Evolutionary conservation across 2,329 filamentous ascomycete genomes (phyloP).

Genomic region (Diaporthe sp.): DNA sequence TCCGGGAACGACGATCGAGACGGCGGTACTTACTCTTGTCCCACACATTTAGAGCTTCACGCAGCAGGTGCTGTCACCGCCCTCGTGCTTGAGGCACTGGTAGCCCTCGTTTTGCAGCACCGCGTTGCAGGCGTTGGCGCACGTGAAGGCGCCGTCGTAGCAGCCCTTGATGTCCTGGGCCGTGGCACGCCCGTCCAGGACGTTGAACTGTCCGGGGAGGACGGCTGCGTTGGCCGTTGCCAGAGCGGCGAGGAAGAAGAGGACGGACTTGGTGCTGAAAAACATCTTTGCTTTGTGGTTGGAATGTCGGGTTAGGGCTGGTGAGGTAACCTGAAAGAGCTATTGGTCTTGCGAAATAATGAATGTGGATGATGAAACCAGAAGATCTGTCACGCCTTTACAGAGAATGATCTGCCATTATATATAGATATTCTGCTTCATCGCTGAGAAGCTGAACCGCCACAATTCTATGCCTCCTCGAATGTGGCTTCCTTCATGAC

Average conservation of each 20-base stretch:
- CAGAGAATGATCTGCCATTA: background rate
- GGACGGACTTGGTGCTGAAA: constrained; percentile 8
- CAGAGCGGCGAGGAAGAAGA: constrained; percentile 10
- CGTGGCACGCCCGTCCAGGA: background rate
- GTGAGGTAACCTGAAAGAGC: background rate
- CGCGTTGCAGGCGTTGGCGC: background rate
- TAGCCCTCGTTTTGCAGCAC: constrained; percentile 10
- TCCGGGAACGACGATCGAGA: no score
- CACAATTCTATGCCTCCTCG: background rate
- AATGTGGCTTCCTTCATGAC: constrained; percentile 19
- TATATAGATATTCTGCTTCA: background rate
- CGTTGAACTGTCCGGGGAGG: background rate
- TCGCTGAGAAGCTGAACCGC: background rate
- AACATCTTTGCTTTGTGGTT: constrained; percentile 6
- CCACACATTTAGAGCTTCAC: constrained; percentile 1
- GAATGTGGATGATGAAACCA: constrained; percentile 1
- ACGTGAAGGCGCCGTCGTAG: background rate
- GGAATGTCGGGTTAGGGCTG: background rate
- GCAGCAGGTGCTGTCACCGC: background rate
- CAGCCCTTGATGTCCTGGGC: constrained; percentile 16
- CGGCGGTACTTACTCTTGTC: background rate
- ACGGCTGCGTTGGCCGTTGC: constrained; percentile 10
- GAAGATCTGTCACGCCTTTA: background rate
- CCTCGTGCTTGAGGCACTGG: background rate
- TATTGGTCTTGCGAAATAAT: background rate